Conservation (phyloP, 768 basidiomycete genomes). For the Termitomyces sp. region DNA sequence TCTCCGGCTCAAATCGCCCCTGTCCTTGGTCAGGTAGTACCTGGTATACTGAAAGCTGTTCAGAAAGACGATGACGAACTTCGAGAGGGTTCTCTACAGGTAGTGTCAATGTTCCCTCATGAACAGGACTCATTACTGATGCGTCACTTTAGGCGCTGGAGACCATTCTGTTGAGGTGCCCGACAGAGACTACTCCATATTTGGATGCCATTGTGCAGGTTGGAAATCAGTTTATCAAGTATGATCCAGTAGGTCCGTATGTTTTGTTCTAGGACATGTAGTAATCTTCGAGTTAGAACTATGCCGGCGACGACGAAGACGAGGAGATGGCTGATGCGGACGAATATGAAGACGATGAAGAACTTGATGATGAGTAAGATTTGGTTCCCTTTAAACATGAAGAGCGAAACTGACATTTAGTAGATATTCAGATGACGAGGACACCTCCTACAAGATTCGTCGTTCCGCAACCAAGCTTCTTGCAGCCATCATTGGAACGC, state of each 20-base stretch:
- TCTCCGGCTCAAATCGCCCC: constrained; percentile 64
- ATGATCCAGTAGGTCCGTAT: constrained; percentile 68
- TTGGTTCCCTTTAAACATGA: background rate
- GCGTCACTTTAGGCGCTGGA: constrained; percentile 64
- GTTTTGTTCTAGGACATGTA: background rate
- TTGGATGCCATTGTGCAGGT: constrained; percentile 62
- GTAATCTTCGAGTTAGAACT: constrained; percentile 32
- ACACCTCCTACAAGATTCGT: constrained; percentile 96
- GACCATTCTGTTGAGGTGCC: constrained; percentile 76
- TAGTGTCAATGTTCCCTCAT: constrained; percentile 17
- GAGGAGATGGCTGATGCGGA: constrained; percentile 69
- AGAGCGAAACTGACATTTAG: constrained; percentile 5
- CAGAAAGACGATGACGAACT: constrained; percentile 80
- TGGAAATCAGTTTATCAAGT: constrained; percentile 79
- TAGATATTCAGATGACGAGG: constrained; percentile 97
- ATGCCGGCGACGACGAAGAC: constrained; percentile 46
- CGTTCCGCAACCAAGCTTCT: constrained; percentile 90
- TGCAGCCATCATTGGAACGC: constrained; percentile 79
- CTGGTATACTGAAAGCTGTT: constrained; percentile 64
- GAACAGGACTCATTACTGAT: background rate
- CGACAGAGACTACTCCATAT: constrained; percentile 74
- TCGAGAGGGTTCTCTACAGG: constrained; percentile 77
- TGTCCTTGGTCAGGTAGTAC: constrained; percentile 57
- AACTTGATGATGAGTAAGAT: constrained; percentile 72
- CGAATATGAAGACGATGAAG: constrained; percentile 78